Base-by-base conservation (phyloP, 495 filamentous ascomycete species). In the Pyrenopolyporus hunteri region DNA sequence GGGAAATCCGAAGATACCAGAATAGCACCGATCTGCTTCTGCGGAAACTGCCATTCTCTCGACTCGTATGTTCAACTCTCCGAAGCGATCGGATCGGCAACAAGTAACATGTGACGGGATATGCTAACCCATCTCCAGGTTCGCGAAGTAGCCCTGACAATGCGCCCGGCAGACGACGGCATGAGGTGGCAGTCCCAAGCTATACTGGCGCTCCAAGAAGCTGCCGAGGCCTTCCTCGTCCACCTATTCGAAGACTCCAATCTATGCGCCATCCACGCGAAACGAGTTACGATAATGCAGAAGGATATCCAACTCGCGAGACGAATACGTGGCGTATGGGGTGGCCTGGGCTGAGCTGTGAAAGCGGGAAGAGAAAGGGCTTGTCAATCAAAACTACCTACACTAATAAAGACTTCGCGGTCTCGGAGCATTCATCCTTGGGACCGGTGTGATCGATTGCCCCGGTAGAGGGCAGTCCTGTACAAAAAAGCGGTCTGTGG, bases 201-300 rank as follows among this genome's bases (percentile, higher is more conserved):
- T 2, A 90, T 98, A 56, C 81, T 85, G 57, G 93, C 93, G 2
- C 80, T 98, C 5, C 93, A 98, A 66, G 93, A 98, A 78, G 89
- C 93, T 2, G 82, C 91, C 1, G 93, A 98, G 69, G 93, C 93
- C 0, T 98, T 93, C 73, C 80, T 98, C 13, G 89, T 97, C 11
- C 91, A 96, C 75, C 74, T 98, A 0, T 98, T 98, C 74, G 92
- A 97, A 72, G 93, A 98, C 71, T 89, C 92, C 16, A 97, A 97
- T 76, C 82, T 98, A 22, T 94, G 93, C 75, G 93, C 93, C 13
- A 89, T 98, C 23, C 93, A 98, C 71, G 93, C 93, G 35, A 97
- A 96, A 78, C 82, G 93, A 23, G 93, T 98, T 5, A 98, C 93
- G 1, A 96, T 98, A 63, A 96, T 96, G 92, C 92, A 96, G 70